Conservation (phyloP, 495 filamentous ascomycete species). For the Neurospora terricola region DNA sequence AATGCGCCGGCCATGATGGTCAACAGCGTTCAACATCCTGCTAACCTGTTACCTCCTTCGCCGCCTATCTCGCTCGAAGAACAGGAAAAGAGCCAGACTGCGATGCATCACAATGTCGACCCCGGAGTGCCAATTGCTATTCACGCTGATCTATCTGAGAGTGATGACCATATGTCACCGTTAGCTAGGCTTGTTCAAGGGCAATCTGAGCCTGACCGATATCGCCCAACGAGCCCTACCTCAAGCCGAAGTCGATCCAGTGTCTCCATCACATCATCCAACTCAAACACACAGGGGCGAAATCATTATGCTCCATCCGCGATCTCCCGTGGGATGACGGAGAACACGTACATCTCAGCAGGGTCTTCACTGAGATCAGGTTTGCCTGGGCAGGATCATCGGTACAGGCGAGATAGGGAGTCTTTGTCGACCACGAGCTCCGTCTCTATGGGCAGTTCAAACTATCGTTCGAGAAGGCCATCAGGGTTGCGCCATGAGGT, state of each 20-base stretch:
- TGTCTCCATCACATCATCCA: conserved; percentile 41
- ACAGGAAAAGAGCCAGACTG: conserved; percentile 32
- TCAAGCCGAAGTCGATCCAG: conserved; percentile 60
- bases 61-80: conserved; percentile 70
- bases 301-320: conserved; percentile 32
- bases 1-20: conserved; percentile 69
- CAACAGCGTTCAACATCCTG: conserved; percentile 73
- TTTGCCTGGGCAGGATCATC: conserved; percentile 18
- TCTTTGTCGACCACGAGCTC: conserved; percentile 50
- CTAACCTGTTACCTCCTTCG: conserved; percentile 61
- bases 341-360: conserved; percentile 54
- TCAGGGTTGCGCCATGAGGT: conserved; percentile 80
- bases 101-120: conserved; percentile 34
- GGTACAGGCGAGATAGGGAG: conserved; percentile 38
- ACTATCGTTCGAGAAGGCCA: conserved; percentile 50
- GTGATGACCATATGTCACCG: conserved; percentile 56
- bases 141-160: conserved; percentile 48
- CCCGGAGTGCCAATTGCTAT: conserved; percentile 37
- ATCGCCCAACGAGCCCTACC: conserved; percentile 50
- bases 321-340: conserved; percentile 39
- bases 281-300: conserved; percentile 30
- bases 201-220: conserved; percentile 38
- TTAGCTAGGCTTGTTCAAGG: conserved; percentile 53
- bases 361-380: conserved; percentile 44
- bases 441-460: conserved; percentile 50